A percentile compares a stretch with the other conserved stretches of the same genome.
These are phyloP conservation scores for Sugiyamaella japonica DNA, from an alignment of 1,139 yeast species.

Conservation along the genomic window DNA sequence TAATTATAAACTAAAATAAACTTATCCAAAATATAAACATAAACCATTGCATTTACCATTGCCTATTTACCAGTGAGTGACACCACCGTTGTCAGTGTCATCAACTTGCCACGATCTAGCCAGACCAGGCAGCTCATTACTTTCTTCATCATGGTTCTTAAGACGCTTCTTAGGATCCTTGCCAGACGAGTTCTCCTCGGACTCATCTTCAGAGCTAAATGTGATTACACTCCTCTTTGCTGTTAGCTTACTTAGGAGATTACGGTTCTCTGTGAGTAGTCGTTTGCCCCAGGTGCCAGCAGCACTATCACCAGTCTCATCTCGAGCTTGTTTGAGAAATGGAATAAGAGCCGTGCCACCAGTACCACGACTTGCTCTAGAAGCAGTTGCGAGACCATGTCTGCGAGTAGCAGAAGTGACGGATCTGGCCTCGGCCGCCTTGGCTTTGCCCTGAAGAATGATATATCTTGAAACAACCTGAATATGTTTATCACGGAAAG, in stretches of 20 bases:
- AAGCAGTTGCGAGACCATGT: slow-evolving; percentile 41
- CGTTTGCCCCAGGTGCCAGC: slow-evolving; percentile 89
- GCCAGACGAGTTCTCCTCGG: slow-evolving; percentile 5
- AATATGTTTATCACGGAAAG: slow-evolving; percentile 89
- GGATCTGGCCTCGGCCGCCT: slow-evolving; percentile 18
- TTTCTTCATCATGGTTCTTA: slow-evolving; percentile 2
- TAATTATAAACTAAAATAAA: not conserved
- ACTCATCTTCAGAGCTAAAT: slow-evolving; percentile 27
- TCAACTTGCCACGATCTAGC: slow-evolving; percentile 33
- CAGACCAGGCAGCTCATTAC: slow-evolving; percentile 25
- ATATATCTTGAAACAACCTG: slow-evolving; percentile 88
- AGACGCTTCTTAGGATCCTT: slow-evolving; percentile 6
- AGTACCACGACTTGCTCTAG: slow-evolving; percentile 72
- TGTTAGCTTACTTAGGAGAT: slow-evolving; percentile 19
- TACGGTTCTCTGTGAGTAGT: slow-evolving; percentile 53
- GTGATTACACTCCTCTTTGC: slow-evolving; percentile 19
- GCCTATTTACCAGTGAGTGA: slow-evolving; percentile 32
- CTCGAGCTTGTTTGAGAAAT: slow-evolving; percentile 90
- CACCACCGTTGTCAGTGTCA: slow-evolving; percentile 28
- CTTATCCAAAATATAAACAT: not conserved
- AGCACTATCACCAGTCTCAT: slow-evolving; percentile 91
- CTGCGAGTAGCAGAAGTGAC: slow-evolving; percentile 32
- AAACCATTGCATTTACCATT: no score
- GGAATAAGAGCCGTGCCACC: slow-evolving; percentile 94
- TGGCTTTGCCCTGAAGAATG: slow-evolving; percentile 61